phyloP scores from a whole-genome alignment of 192 early-diverging fungal genomes.

The Backusella westeae region DNA sequence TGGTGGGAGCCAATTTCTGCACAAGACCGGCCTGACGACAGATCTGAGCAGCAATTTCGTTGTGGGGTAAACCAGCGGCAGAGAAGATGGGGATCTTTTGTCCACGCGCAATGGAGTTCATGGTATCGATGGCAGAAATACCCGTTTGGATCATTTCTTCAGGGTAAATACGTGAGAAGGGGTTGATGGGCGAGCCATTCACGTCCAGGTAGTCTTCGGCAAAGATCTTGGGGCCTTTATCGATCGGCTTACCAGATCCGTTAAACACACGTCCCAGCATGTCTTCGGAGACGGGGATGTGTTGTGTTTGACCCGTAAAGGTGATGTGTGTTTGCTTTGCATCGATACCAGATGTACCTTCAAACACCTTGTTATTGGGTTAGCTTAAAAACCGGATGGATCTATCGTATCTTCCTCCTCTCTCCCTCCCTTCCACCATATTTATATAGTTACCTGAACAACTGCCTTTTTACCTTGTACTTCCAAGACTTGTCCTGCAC shows the following conservation, averaged over 20 bases:
- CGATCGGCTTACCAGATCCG: constrained; percentile 98
- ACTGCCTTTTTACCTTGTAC: constrained; percentile 94
- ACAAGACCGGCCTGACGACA: constrained; percentile 98
- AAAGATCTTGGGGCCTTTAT: constrained; percentile 99
- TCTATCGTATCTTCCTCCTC: neutral
- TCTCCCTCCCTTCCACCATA: neutral
- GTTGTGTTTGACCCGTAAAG: constrained; percentile 93
- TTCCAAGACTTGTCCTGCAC: constrained; percentile 96
- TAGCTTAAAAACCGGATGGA: neutral
- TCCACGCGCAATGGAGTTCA: constrained; percentile 99
- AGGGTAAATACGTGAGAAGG: constrained; percentile 98
- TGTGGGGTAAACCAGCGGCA: constrained; percentile 96
- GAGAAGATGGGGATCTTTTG: constrained; percentile 99
- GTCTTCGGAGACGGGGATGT: constrained; percentile 98
- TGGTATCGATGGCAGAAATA: constrained; percentile 98
- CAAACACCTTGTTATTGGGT: constrained; percentile 66
- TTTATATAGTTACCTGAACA: constrained; percentile 71
- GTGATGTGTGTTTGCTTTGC: constrained; percentile 93
- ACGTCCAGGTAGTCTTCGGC: constrained; percentile 99
- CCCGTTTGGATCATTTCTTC: constrained; percentile 99
- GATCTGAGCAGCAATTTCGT: constrained; percentile 99
- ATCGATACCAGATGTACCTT: constrained; percentile 96
- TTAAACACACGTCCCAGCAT: constrained; percentile 99
- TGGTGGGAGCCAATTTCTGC: constrained; percentile 78
- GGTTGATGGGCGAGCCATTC: constrained; percentile 96